phyloP scores from a whole-genome alignment of 1,284 basidiomycete species.

The Phylloporus sp. region DNA sequence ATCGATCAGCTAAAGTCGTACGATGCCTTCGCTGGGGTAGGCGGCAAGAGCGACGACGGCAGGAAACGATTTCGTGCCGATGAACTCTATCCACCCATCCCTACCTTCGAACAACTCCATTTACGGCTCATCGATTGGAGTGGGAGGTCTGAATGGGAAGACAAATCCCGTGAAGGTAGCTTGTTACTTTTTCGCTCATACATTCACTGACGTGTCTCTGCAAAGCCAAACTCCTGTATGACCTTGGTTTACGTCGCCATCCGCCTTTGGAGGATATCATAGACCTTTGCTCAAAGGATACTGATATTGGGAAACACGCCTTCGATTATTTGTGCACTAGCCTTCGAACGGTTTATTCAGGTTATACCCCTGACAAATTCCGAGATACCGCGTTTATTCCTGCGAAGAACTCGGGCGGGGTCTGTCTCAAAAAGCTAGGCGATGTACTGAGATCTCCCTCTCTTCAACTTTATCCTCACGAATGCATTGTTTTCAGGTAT shows the following conservation, averaged over 20 bases:
- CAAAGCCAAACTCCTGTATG: conserved; percentile 9
- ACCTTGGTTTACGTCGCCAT: conserved; percentile 1
- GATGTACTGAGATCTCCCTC: conserved; percentile 52
- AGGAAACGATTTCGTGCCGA: conserved; percentile 61
- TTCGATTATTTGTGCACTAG: conserved; percentile 82
- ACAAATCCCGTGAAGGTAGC: conserved; percentile 3
- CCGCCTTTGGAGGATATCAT: conserved; percentile 69
- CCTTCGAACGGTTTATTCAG: conserved; percentile 62
- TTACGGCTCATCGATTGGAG: conserved; percentile 85
- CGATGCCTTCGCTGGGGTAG: conserved; percentile 78
- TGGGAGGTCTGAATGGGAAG: conserved; percentile 45
- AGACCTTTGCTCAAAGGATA: conserved; percentile 50
- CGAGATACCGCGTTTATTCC: conserved; percentile 47
- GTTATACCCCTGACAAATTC: conserved; percentile 64
- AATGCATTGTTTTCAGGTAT: background rate
- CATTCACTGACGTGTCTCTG: background rate
- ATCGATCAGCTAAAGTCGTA: conserved; percentile 73
- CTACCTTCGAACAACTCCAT: conserved; percentile 72
- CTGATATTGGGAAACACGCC: conserved; percentile 45
- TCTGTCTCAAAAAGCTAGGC: conserved; percentile 59
- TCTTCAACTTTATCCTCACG: background rate
- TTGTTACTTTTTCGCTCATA: background rate
- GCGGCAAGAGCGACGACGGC: conserved; percentile 24
- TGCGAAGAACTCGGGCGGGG: background rate
- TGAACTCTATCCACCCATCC: conserved; percentile 85